These are phyloP conservation scores for Fusarium stilboides DNA, from an alignment of 2,329 filamentous ascomycete species.

Conservation along the genomic window DNA sequence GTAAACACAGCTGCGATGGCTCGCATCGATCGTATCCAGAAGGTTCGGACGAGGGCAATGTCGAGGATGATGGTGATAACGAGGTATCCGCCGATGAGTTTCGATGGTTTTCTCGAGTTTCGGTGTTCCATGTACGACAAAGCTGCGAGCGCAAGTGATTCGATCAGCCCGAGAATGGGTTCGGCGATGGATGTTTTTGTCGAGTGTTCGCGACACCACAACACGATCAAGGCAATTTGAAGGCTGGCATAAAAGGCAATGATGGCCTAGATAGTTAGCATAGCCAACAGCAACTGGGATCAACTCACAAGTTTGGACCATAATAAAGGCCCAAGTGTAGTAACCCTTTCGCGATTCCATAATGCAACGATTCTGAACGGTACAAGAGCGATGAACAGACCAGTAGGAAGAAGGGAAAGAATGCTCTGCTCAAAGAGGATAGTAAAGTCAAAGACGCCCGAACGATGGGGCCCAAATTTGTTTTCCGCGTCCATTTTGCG, in stretches of 20 bases:
- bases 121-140: conserved; percentile 56
- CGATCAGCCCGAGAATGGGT: conserved; percentile 47
- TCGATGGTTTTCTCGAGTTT: conserved; percentile 53
- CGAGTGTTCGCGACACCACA: conserved; percentile 49
- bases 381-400: conserved; percentile 45
- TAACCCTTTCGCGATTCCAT: conserved; percentile 10
- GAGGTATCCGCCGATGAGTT: conserved; percentile 53
- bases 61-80: conserved; percentile 54
- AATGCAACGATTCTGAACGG: conserved; percentile 39
- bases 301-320: conserved; percentile 46
- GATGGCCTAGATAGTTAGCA: conserved; percentile 31
- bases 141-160: conserved; percentile 45
- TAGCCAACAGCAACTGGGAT: fast-evolving
- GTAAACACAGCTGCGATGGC: conserved; percentile 50
- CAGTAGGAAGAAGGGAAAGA: conserved; percentile 48
- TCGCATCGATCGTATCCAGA: conserved; percentile 52
- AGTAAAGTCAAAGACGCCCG: conserved; percentile 51
- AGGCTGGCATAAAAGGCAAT: conserved; percentile 33
- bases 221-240: conserved; percentile 45
- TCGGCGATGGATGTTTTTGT: conserved; percentile 52
- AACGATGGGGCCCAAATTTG: conserved; percentile 46
- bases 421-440: conserved; percentile 53
- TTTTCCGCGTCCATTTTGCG: conserved; percentile 33
- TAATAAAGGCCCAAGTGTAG: conserved; percentile 23
- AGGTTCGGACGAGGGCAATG: conserved; percentile 52